Evolutionary conservation across 805 yeast species (phyloP).

Genomic region (Monosporozyma aerobia): DNA sequence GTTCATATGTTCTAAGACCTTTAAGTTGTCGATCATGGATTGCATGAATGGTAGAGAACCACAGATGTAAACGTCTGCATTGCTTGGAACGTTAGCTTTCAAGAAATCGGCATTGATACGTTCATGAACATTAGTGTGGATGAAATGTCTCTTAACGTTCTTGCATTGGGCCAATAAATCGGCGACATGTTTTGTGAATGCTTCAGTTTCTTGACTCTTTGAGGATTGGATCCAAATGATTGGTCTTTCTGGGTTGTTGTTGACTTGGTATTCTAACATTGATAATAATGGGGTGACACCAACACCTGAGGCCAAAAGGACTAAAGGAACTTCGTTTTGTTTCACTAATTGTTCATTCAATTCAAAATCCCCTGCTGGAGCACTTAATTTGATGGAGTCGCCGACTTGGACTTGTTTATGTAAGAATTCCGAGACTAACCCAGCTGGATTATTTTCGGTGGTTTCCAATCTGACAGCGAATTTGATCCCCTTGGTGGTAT

Average conservation of each 20-base stretch:
- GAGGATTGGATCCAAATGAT: conserved; percentile 28
- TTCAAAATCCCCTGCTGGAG: conserved; percentile 51
- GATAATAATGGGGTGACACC: conserved; percentile 61
- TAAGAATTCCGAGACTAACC: conserved; percentile 42
- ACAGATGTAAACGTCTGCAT: conserved; percentile 28
- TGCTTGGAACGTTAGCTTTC: conserved; percentile 16
- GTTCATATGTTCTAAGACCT: conserved; percentile 15
- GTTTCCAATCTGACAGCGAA: conserved; percentile 46
- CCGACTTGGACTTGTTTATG: conserved; percentile 42
- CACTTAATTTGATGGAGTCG: conserved; percentile 39
- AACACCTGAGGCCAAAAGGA: conserved; percentile 51
- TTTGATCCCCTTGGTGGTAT: conserved; percentile 36
- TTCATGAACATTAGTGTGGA: conserved; percentile 18
- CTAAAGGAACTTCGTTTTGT: conserved; percentile 29
- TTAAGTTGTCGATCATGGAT: conserved; percentile 17
- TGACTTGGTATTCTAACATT: conserved; percentile 34
- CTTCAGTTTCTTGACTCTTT: conserved; percentile 14
- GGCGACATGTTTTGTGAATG: conserved; percentile 21
- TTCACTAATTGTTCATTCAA: conserved; percentile 23
- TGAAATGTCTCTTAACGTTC: conserved; percentile 10
- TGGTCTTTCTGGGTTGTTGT: conserved; percentile 23
- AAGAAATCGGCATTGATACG: conserved; percentile 21
- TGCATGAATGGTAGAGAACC: conserved; percentile 27
- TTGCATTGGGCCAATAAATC: conserved; percentile 12
- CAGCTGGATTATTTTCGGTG: conserved; percentile 27